Conservation (phyloP, 2,329 filamentous ascomycete species). For the Botryotinia calthae region DNA sequence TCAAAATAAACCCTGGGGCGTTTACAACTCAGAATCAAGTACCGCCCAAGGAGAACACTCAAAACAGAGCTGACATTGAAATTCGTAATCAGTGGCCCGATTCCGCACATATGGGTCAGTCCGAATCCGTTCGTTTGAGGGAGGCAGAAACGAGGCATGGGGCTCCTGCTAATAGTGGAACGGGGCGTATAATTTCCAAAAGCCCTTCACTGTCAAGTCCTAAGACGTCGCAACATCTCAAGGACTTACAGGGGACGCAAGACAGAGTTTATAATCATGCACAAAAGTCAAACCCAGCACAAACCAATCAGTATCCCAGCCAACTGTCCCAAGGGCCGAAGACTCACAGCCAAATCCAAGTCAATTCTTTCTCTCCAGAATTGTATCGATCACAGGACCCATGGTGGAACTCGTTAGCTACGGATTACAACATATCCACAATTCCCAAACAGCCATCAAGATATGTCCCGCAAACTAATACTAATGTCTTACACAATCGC, state of each 20-base stretch:
- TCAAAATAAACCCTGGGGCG: neutral
- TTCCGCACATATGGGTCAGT: neutral
- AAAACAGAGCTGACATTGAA: neutral
- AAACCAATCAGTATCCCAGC: neutral
- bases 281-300: neutral
- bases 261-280: neutral
- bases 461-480: neutral
- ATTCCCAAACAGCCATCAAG: slow-evolving; percentile 1
- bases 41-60: neutral
- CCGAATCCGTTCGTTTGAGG: neutral
- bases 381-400: slow-evolving; percentile 4
- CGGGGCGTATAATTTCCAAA: neutral
- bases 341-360: neutral
- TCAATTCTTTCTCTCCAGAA: neutral
- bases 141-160: neutral
- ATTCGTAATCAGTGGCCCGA: neutral
- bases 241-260: neutral
- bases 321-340: neutral
- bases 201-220: neutral
- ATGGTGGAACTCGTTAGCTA: slow-evolving; percentile 14
- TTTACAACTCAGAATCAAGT: neutral
- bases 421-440: slow-evolving; percentile 2
- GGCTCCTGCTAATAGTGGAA: neutral
- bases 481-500: neutral
- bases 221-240: neutral